phyloP scores from a whole-genome alignment of 768 basidiomycete species.

The Psilocybe cyanescens region DNA sequence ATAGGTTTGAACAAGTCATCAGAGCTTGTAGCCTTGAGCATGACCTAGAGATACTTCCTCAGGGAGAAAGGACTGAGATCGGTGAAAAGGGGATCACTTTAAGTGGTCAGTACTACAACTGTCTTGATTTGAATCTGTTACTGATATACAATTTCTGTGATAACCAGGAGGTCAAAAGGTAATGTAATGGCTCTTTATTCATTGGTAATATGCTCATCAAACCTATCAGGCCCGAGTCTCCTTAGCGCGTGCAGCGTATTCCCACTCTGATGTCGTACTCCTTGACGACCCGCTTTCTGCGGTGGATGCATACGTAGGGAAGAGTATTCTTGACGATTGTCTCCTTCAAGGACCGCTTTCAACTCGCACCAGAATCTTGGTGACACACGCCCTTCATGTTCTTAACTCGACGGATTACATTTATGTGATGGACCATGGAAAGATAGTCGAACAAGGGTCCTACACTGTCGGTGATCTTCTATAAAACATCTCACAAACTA shows the following conservation, averaged over 20 bases:
- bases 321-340: conserved; percentile 65
- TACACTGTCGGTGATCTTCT: conserved; percentile 43
- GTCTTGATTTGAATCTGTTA: background rate
- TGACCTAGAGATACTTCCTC: conserved; percentile 72
- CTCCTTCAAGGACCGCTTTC: conserved; percentile 56
- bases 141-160: background rate
- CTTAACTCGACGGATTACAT: conserved; percentile 65
- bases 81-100: conserved; percentile 80
- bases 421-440: conserved; percentile 62
- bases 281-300: conserved; percentile 85
- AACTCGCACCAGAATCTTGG: conserved; percentile 60
- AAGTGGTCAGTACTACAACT: conserved; percentile 45
- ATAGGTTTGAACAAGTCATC: conserved; percentile 59
- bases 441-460: conserved; percentile 65
- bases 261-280: conserved; percentile 71
- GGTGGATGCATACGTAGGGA: conserved; percentile 78
- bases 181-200: background rate
- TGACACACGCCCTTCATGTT: conserved; percentile 64
- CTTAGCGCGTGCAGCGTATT: conserved; percentile 78
- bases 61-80: conserved; percentile 72
- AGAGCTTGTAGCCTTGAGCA: conserved; percentile 69
- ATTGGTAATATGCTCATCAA: background rate
- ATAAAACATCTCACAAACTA: background rate
- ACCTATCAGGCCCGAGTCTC: conserved; percentile 64
- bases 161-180: conserved; percentile 42